These are phyloP conservation scores for Aspergillus hancockii DNA, from an alignment of 495 filamentous ascomycete species.

Conservation along the genomic window DNA sequence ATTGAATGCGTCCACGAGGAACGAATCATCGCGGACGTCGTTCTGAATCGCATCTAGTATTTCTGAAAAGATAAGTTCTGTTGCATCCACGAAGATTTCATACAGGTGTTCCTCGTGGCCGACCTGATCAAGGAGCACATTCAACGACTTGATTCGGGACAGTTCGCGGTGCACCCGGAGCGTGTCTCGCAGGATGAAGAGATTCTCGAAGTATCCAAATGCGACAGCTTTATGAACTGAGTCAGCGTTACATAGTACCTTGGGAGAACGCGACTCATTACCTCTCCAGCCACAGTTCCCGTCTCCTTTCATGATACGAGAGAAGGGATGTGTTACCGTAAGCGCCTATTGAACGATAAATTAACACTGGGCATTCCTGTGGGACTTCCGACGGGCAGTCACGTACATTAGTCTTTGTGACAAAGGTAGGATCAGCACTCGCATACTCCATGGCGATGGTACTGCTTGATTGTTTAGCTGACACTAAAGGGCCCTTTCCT, in stretches of 20 bases:
- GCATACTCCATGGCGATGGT: conserved; percentile 85
- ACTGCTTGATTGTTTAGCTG: conserved; percentile 73
- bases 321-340: conserved; percentile 81
- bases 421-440: conserved; percentile 81
- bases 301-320: conserved; percentile 85
- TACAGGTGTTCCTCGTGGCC: conserved; percentile 68
- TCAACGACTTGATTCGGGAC: conserved; percentile 68
- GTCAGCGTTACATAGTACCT: background rate
- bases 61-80: conserved; percentile 61
- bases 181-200: conserved; percentile 66
- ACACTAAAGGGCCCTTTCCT: conserved; percentile 76
- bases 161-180: conserved; percentile 67
- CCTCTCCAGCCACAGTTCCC: conserved; percentile 98
- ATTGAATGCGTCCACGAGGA: conserved; percentile 77
- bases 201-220: conserved; percentile 88
- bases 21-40: conserved; percentile 57
- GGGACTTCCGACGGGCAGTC: background rate
- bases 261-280: conserved; percentile 43
- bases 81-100: conserved; percentile 82
- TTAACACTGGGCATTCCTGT: conserved; percentile 18
- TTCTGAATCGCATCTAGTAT: conserved; percentile 53
- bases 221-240: conserved; percentile 67
- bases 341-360: conserved; percentile 58
- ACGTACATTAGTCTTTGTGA: conserved; percentile 82
- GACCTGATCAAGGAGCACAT: conserved; percentile 67